These are phyloP conservation scores for Irpex sp. DNA, from an alignment of 1,284 basidiomycete species.

Conservation along the genomic window DNA sequence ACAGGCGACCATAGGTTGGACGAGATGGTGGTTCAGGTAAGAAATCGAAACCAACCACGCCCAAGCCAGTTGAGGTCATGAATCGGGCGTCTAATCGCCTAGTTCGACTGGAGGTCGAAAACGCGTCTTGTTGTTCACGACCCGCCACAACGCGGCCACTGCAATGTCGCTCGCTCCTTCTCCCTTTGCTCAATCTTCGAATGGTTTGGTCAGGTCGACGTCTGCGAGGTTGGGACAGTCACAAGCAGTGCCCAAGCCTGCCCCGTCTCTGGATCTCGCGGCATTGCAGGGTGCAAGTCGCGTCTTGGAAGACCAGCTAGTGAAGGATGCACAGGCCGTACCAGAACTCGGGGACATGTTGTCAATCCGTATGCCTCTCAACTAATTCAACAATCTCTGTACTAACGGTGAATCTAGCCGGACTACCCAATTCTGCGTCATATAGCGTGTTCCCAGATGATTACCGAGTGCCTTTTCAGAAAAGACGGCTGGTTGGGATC, in stretches of 20 bases:
- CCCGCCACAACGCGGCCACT: conserved; percentile 10
- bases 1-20: neutral
- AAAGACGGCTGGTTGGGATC: conserved; percentile 71
- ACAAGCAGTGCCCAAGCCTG: conserved; percentile 19
- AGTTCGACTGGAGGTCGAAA: neutral
- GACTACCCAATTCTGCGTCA: conserved; percentile 61
- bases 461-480: conserved; percentile 78
- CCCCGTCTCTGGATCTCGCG: conserved; percentile 50
- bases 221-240: conserved; percentile 5
- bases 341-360: conserved; percentile 71
- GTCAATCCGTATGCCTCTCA: conserved; percentile 41
- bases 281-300: conserved; percentile 64
- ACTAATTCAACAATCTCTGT: neutral
- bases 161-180: conserved; percentile 6
- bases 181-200: conserved; percentile 2
- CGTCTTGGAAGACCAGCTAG: conserved; percentile 62
- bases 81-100: neutral
- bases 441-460: conserved; percentile 80
- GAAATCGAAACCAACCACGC: neutral
- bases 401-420: conserved; percentile 34
- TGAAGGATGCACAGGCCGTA: conserved; percentile 67
- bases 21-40: neutral
- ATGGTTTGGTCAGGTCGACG: conserved; percentile 1
- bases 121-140: conserved; percentile 12
- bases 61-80: neutral